phyloP scores from a whole-genome alignment of 768 basidiomycete species.

The Strobilomyces dryophilus region DNA sequence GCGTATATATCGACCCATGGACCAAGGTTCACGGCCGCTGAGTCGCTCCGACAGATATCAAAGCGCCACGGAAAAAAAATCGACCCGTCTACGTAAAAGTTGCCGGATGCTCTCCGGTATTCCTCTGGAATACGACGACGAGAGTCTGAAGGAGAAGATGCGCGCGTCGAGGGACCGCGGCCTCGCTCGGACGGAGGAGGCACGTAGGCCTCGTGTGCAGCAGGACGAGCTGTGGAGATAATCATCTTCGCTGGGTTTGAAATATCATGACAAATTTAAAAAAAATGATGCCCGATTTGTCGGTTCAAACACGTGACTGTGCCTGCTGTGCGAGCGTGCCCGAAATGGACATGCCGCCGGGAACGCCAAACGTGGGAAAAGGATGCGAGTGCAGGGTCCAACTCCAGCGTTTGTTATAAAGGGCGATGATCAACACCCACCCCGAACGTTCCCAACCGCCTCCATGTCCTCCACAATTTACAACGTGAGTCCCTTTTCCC shows the following conservation, averaged over 20 bases:
- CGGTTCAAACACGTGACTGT: slow-evolving; percentile 26
- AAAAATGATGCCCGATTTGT: slow-evolving; percentile 18
- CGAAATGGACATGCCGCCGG: slow-evolving; percentile 32
- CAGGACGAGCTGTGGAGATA: slow-evolving; percentile 13
- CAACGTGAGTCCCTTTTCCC: slow-evolving; percentile 28
- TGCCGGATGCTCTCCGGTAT: not conserved
- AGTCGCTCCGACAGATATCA: not conserved
- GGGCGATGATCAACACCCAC: slow-evolving; percentile 38
- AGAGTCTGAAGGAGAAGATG: not conserved
- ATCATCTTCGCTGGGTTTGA: slow-evolving; percentile 23
- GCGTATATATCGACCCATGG: too few relatives aligned
- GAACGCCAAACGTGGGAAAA: slow-evolving; percentile 34
- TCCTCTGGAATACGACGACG: not conserved
- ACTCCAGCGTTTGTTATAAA: slow-evolving; percentile 34
- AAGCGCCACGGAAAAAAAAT: not conserved
- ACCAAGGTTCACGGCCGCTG: not conserved
- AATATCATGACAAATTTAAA: slow-evolving; percentile 6
- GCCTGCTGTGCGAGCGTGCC: slow-evolving; percentile 21
- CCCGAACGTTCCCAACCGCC: slow-evolving; percentile 35
- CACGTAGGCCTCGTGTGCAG: slow-evolving; percentile 4
- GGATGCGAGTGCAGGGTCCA: slow-evolving; percentile 32
- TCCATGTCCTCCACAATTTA: slow-evolving; percentile 38
- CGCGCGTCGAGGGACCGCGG: not conserved
- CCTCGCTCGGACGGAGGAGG: slow-evolving; percentile 1
- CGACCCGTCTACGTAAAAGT: slow-evolving; percentile 14